Evolutionary conservation across 768 basidiomycete genomes (phyloP), one percentile per base, ranked within the genome.

Genomic region (Suillus plorans): DNA sequence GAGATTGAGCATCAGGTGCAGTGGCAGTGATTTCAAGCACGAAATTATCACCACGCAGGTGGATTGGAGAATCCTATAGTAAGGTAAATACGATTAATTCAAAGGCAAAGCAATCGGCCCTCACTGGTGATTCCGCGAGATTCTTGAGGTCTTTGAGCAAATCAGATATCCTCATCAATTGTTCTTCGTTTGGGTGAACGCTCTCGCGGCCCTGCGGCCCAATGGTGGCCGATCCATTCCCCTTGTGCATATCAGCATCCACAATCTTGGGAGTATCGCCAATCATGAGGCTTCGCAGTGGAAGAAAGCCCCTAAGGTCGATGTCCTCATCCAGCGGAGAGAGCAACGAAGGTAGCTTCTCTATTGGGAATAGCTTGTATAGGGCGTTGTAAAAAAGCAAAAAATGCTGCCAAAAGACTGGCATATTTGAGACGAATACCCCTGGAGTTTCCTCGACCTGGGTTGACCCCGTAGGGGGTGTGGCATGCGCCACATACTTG

Each of bases 141-240:
- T 79, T 74, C 67, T 78, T 82, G 1, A 89, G 90, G 71, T 97
- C 94, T 16, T 82, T 77, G 56, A 95, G 80, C 49, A 97, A 79
- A 77, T 97, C 97, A 55, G 86, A 83, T 64, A 99, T 91, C 68
- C 97, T 84, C 94, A 98, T 96, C 50, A 99, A 78, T 69, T 96
- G 92, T 80, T 97, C 95, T 64, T 92, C 95, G 69, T 99, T 99
- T 9, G 97, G 97, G 78, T 99, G 90, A 1, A 86, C 85, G 42
- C 81, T 82, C 66, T 84, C 76, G 60, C 69, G 66, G 62, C 78
- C 69, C 75, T 80, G 64, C 68, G 68, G 47, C n/a, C 50, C 47
- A 20, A 39, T 37, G 60, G 44, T 28, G 66, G 61, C 53, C 73
- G 70, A 64, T 78, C 69, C 36, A 71, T 34, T 66, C 70, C 34